Conservation (phyloP, 345 rosid genomes). For the Erodium maritimum region DNA sequence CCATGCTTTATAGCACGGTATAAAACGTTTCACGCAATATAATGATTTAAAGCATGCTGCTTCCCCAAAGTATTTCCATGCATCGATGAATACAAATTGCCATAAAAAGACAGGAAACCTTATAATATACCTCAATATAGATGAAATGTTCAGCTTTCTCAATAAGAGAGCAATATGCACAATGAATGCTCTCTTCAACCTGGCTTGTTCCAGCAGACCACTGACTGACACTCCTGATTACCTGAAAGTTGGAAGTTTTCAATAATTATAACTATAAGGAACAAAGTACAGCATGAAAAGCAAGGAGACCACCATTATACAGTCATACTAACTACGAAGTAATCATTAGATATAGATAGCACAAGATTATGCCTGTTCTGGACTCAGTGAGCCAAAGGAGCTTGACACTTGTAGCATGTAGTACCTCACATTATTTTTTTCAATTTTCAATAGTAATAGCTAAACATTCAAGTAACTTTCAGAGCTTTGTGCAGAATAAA, state of each 20-base stretch:
- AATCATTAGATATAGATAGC: not conserved
- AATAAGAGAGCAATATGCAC: slow-evolving; percentile 87
- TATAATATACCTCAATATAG: slow-evolving; percentile 70
- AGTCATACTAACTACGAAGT: not conserved
- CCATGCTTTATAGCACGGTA: not conserved
- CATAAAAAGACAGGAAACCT: slow-evolving; percentile 3
- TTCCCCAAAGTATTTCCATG: not conserved
- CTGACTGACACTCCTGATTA: slow-evolving; percentile 95
- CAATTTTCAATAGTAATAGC: not conserved
- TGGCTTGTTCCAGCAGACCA: slow-evolving; percentile 99
- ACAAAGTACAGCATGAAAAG: not conserved
- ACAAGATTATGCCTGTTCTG: not conserved
- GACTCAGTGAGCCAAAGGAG: not conserved
- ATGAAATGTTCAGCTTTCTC: slow-evolving; percentile 90
- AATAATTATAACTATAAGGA: not conserved
- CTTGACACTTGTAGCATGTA: not conserved
- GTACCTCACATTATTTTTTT: not conserved
- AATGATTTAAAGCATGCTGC: not conserved
- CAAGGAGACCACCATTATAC: not conserved
- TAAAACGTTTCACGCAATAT: not conserved
- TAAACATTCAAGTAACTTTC: not conserved
- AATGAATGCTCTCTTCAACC: slow-evolving; percentile 87
- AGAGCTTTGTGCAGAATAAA: not conserved
- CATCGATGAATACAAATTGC: not conserved
- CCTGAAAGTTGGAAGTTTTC: slow-evolving; percentile 32